Evolutionary conservation across 2,329 filamentous ascomycete species (phyloP).

Genomic region (Mycosphaerella sp.): DNA sequence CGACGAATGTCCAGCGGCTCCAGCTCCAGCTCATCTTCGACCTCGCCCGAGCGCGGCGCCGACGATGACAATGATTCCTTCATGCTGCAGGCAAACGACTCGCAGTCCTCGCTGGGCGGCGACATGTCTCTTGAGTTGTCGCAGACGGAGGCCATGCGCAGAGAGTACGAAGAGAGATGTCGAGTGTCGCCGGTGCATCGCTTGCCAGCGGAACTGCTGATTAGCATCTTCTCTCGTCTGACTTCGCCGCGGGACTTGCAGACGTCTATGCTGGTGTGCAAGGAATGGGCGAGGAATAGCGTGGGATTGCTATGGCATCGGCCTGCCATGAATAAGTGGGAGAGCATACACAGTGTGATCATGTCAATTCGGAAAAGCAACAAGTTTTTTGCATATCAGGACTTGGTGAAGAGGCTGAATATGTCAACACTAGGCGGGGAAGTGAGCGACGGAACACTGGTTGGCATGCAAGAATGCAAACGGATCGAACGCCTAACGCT

Average conservation of each 20-base stretch:
- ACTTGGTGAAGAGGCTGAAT: conserved; percentile 88
- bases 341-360: conserved; percentile 73
- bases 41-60: conserved; percentile 67
- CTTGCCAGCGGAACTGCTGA: conserved; percentile 89
- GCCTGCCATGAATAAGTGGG: conserved; percentile 82
- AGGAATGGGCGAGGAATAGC: conserved; percentile 84
- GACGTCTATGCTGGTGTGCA: conserved; percentile 89
- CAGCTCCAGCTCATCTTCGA: conserved; percentile 58
- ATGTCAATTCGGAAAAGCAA: conserved; percentile 63
- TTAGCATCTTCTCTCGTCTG: conserved; percentile 83
- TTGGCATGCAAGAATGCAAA: conserved; percentile 76
- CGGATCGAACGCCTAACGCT: conserved; percentile 87
- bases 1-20: conserved; percentile 32
- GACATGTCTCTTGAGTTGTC: conserved; percentile 49
- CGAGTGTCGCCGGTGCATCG: conserved; percentile 74
- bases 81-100: conserved; percentile 75
- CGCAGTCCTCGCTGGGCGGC: conserved; percentile 80
- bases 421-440: conserved; percentile 68
- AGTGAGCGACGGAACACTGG: conserved; percentile 84
- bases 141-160: conserved; percentile 59
- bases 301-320: conserved; percentile 94
- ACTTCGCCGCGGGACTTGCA: conserved; percentile 66
- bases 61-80: conserved; percentile 95
- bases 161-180: conserved; percentile 55
- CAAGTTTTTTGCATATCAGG: conserved; percentile 83